Conservation (phyloP, 495 filamentous ascomycete species). For the Hypoxylon fuscum region DNA sequence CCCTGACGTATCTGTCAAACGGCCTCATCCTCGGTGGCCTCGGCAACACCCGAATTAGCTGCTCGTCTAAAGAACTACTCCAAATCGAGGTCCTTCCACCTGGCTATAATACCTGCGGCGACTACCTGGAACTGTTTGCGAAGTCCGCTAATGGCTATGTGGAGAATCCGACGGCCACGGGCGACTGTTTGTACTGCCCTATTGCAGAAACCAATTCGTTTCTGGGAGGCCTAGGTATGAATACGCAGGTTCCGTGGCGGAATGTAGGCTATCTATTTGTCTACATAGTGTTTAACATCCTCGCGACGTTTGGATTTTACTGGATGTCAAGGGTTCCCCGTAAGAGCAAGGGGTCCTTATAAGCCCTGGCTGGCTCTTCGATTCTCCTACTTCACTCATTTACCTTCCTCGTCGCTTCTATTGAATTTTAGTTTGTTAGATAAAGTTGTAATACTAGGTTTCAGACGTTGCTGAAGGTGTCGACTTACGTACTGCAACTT, state of each 20-base stretch:
- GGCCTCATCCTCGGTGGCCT: slow-evolving; percentile 62
- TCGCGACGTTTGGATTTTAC: slow-evolving; percentile 68
- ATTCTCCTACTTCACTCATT: too few species aligned
- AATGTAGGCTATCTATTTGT: slow-evolving; percentile 58
- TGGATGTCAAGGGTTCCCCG: slow-evolving; percentile 68
- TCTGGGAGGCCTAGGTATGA: slow-evolving; percentile 53
- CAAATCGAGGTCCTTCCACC: slow-evolving; percentile 55
- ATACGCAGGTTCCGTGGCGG: slow-evolving; percentile 50
- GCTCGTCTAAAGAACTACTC: slow-evolving; percentile 61
- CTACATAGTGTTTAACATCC: slow-evolving; percentile 72
- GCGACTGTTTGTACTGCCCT: slow-evolving; percentile 64
- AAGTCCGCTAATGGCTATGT: slow-evolving; percentile 53
- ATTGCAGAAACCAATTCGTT: slow-evolving; percentile 63
- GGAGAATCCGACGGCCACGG: slow-evolving; percentile 56
- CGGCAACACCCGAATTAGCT: slow-evolving; percentile 56
- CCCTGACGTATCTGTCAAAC: slow-evolving; percentile 67
- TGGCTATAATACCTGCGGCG: slow-evolving; percentile 56
- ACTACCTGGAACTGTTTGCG: slow-evolving; percentile 60
- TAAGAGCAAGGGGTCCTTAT: neutral
- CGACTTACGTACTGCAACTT: too few species aligned
- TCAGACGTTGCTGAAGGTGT: too few species aligned
- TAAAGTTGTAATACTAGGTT: too few species aligned
- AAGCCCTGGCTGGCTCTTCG: neutral
- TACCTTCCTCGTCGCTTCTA: too few species aligned
- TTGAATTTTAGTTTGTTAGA: too few species aligned